Evolutionary conservation across 768 basidiomycete genomes (phyloP).

Genomic region (Pleurotus eryngii): DNA sequence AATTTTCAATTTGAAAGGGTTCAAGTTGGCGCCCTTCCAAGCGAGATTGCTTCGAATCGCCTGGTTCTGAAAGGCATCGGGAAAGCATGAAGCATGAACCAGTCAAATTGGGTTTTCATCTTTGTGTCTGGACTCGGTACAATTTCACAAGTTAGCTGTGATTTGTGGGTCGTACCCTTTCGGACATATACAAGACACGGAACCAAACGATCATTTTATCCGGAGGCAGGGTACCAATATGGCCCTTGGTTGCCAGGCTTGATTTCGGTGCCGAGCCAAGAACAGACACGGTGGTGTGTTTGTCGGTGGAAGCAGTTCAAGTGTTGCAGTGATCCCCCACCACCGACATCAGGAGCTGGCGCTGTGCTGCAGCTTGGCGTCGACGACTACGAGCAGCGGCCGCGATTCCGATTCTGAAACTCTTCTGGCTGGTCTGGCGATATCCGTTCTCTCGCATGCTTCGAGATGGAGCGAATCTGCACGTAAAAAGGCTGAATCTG

Average conservation of each 20-base stretch:
- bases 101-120: too few species aligned
- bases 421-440: too few species aligned
- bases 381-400: neutral
- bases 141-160: neutral
- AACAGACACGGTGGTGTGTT: neutral
- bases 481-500: slow-evolving; percentile 7
- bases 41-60: too few species aligned
- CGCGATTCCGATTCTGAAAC: too few species aligned
- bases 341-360: neutral
- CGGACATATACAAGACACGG: neutral
- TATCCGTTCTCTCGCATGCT: neutral
- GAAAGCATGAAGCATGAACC: too few species aligned
- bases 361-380: neutral
- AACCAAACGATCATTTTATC: neutral
- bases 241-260: neutral
- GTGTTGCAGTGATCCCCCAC: neutral
- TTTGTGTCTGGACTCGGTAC: too few species aligned
- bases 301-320: neutral
- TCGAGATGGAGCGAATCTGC: neutral
- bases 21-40: too few species aligned
- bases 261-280: neutral
- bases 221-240: neutral
- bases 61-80: too few species aligned
- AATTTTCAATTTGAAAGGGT: too few species aligned
- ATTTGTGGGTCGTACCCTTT: neutral